phyloP scores from a whole-genome alignment of 164 flowering plant species.

The Kingdonia uniflora region DNA sequence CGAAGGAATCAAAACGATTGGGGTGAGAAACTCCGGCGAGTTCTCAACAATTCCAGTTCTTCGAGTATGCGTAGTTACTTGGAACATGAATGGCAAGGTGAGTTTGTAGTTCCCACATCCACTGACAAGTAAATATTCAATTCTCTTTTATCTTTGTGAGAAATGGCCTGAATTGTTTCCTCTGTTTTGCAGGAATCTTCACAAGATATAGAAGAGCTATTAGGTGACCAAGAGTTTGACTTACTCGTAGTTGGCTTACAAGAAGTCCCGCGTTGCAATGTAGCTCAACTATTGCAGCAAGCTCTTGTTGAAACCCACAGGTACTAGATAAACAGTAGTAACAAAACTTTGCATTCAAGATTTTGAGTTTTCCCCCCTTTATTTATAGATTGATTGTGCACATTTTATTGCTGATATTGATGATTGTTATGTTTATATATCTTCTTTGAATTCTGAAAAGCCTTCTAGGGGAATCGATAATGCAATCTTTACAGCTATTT shows the following conservation, averaged over 20 bases:
- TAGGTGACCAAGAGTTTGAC: constrained; percentile 35
- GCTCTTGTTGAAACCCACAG: constrained; percentile 35
- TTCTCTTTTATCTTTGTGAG: neutral
- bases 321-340: constrained; percentile 15
- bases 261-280: constrained; percentile 48
- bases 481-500: constrained; percentile 66
- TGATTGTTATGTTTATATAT: neutral
- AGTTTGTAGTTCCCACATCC: too few species aligned
- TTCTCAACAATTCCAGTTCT: constrained; percentile 29
- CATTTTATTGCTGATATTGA: too few species aligned
- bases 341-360: too few species aligned
- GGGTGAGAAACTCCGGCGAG: constrained; percentile 20
- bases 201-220: constrained; percentile 36
- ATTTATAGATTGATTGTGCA: too few species aligned
- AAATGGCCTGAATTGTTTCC: neutral
- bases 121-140: neutral
- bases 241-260: constrained; percentile 65
- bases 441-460: constrained; percentile 16
- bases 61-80: constrained; percentile 55
- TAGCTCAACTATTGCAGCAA: constrained; percentile 26
- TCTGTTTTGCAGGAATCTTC: constrained; percentile 29
- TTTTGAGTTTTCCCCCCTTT: too few species aligned
- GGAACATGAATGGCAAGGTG: constrained; percentile 93
- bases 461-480: constrained; percentile 42
- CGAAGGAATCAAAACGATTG: constrained; percentile 51